Base-by-base conservation (phyloP, 495 filamentous ascomycete genomes). In the Evernia prunastri region DNA sequence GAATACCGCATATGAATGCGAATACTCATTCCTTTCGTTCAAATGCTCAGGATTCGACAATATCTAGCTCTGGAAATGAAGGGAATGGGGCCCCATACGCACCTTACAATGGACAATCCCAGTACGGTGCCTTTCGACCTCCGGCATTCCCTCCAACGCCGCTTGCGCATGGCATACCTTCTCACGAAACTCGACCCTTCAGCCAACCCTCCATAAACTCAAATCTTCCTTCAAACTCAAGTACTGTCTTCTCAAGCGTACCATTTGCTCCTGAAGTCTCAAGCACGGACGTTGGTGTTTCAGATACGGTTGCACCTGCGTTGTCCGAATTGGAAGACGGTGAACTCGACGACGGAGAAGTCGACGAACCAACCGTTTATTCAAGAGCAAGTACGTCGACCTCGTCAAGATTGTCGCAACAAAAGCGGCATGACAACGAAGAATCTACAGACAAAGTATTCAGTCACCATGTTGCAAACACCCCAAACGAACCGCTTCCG, bases 331-430 rank as follows among this genome's bases (percentile, higher is more conserved):
- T 82, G 39, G 89, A 94, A 65, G 89, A 92, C 69, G 88, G 88
- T 2, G 89, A 92, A 69, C 69, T 92, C 23, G 89, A 86, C 67
- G 89, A 91, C 64, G 80, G 78, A 1, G 86, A 86, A 67, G 80
- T 77, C 47, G 78, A 81, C 57, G 75, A 77, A 27, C 67, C 68
- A 49, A 59, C 70, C 42, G 63, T 62, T 17, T 62, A 56, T 23
- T 61, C 63, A 64, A 40, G 65, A 31, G 54, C 62, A 40, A 62
- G 35, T 60, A 58, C 49, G 29, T 54, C 40, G 31, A 59, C 40
- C 27, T 58, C 47, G 9, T 64, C 62, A 37, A 27, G 31, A 64
- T 0, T 39, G 20, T 33, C 40, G 25, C 56, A 58, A 47, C 18
- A 33, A 11, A 15, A 31, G 20, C 29, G 33, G 35, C 29, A 47